Percentiles rank a stretch among this genome's conserved stretches.
Evolutionary conservation across 352 stramenopile genomes (phyloP).

Genomic region (Phytophthora pseudosyringae): DNA sequence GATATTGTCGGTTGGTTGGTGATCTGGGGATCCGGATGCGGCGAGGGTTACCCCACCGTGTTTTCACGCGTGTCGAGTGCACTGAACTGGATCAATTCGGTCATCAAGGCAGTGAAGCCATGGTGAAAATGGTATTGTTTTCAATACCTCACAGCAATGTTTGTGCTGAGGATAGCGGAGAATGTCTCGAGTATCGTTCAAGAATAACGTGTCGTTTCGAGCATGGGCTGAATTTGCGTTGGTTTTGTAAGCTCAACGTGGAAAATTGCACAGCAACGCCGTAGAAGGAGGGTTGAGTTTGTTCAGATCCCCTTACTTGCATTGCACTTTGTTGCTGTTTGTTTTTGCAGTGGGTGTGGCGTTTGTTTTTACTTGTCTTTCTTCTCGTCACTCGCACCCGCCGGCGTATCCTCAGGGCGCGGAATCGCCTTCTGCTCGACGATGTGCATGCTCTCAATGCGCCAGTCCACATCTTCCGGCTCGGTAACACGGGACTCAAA

Average conservation of each 20-base stretch:
- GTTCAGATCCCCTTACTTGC: too few species aligned
- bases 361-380: conserved; percentile 6
- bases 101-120: neutral
- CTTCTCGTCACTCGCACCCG: neutral
- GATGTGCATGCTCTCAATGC: conserved; percentile 46
- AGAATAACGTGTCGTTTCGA: too few species aligned
- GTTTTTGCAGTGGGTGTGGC: too few species aligned
- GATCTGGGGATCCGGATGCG: conserved; percentile 57
- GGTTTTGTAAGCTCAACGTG: too few species aligned
- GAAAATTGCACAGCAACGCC: too few species aligned
- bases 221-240: too few species aligned
- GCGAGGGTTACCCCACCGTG: conserved; percentile 32
- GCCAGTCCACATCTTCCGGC: conserved; percentile 69
- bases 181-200: too few species aligned
- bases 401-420: neutral
- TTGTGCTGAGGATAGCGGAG: too few species aligned
- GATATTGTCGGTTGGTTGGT: conserved; percentile 49
- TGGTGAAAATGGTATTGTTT: neutral
- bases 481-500: conserved; percentile 70
- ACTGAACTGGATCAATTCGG: neutral
- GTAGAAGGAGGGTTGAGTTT: too few species aligned
- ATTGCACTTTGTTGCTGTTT: too few species aligned
- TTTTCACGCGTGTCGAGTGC: conserved; percentile 7
- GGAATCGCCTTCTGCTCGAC: conserved; percentile 26
- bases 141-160: too few species aligned